Evolutionary conservation across 345 rosid species (phyloP).

Genomic region (Capsella bursapastoris): DNA sequence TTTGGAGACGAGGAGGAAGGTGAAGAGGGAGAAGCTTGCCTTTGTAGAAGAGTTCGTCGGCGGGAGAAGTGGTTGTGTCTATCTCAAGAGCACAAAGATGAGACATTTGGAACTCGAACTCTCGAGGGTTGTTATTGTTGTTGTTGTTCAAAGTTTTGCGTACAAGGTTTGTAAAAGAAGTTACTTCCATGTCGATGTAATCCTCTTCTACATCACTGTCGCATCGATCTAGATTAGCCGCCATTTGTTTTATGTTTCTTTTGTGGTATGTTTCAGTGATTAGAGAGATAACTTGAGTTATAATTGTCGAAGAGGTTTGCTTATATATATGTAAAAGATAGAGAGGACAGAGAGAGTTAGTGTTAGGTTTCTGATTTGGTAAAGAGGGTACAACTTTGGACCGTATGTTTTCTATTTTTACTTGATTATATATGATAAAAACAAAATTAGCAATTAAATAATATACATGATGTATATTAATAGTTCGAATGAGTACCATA

Average conservation of each 20-base stretch:
- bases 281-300: conserved; percentile 26
- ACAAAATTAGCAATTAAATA: background rate
- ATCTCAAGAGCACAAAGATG: conserved; percentile 50
- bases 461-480: background rate
- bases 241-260: conserved; percentile 50
- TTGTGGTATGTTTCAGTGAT: conserved; percentile 28
- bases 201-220: conserved; percentile 73
- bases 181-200: conserved; percentile 86
- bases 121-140: conserved; percentile 48
- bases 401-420: conserved; percentile 12
- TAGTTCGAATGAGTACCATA: conserved; percentile 21
- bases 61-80: conserved; percentile 68
- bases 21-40: conserved; percentile 96
- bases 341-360: conserved; percentile 24
- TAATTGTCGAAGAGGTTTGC: conserved; percentile 18
- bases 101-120: conserved; percentile 93
- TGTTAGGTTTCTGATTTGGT: conserved; percentile 41
- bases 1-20: conserved; percentile 72
- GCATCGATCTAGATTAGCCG: conserved; percentile 46
- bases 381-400: conserved; percentile 42
- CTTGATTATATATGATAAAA: background rate
- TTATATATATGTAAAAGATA: conserved; percentile 26
- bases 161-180: conserved; percentile 60
- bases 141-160: conserved; percentile 51
- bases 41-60: conserved; percentile 94